Evolutionary conservation across 768 basidiomycete species (phyloP), one percentile per base, ranked within the genome.

Genomic region (Leccinum fibrillosum): DNA sequence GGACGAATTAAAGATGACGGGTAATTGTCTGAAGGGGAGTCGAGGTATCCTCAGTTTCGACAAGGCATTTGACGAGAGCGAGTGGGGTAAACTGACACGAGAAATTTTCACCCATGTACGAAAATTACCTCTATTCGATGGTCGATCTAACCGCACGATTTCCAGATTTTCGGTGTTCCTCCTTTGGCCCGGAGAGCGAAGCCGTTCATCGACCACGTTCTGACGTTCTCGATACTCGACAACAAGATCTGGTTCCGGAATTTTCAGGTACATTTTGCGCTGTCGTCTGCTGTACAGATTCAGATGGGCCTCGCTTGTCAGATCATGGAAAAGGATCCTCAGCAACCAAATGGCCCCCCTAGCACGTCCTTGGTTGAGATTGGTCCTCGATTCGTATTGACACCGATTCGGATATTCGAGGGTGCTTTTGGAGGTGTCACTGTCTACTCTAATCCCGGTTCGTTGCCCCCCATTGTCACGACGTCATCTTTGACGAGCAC

Each of bases 1-100:
- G 97, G 97, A 98, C 76, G 97, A 99, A 74, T 80, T 99, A 63
- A 98, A 98, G 78, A 91, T 99, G 95, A 96, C 94, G 7, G 97
- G 97, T 32, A 98, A 99, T 73, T 99, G 97, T 74, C 75, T 99
- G 64, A 97, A 96, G 75, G 97, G 97, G 17, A 92, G 91, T 67
- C 78, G 97, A 54, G 96, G 95, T 5, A 76, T 98, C 54, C 76
- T 98, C 62, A 92, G 90, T 69, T 99, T 99, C 71, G 95, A 97
- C 74, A 83, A 86, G 59, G 84, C 79, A 45, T 98, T 97, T 73
- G 93, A 98, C 49, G 85, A 90, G 53, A 88, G 84, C 53, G 93
- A 90, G 75, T 94, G 89, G 86, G 90, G 87, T 35, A 83, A 80
- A 61, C 73, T 95, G 68, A 88, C 89, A 58, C 98, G 95, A 77